Evolutionary conservation across 768 basidiomycete genomes (phyloP).

Genomic region (Psilocybe cyanescens): DNA sequence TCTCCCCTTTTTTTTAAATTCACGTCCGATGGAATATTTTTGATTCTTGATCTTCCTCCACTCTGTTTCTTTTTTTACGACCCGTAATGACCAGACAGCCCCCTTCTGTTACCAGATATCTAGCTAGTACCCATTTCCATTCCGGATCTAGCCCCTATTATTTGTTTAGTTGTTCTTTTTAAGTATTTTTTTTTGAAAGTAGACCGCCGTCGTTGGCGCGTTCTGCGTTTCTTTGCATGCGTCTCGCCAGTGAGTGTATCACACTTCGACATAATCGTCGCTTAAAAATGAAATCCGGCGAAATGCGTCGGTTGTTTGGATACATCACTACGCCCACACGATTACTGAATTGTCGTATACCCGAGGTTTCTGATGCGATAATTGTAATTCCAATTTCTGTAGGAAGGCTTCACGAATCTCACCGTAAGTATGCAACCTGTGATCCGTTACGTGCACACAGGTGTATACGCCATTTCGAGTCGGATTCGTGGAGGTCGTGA

Average conservation of each 20-base stretch:
- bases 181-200: background rate
- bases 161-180: background rate
- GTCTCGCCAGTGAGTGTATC: too few relatives aligned
- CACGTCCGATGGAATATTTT: background rate
- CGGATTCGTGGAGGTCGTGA: background rate
- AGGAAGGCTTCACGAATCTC: too few relatives aligned
- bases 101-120: background rate
- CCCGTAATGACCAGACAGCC: constrained; percentile 20
- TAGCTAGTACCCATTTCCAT: background rate
- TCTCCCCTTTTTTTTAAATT: background rate
- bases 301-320: constrained; percentile 1
- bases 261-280: too few relatives aligned
- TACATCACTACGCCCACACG: background rate
- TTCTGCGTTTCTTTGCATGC: too few relatives aligned
- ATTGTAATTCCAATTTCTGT: too few relatives aligned
- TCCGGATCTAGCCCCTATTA: background rate
- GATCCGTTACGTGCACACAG: too few relatives aligned
- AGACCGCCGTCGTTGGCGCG: background rate
- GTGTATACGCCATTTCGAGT: too few relatives aligned
- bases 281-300: background rate
- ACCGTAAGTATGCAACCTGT: too few relatives aligned
- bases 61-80: constrained; percentile 21
- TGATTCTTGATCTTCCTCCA: background rate
- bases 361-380: too few relatives aligned
- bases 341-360: background rate